A percentile compares a stretch with the other conserved stretches of the same genome.
Evolutionary conservation across 345 rosid genomes (phyloP).

Genomic region (Psidium friedrichsthalianum): DNA sequence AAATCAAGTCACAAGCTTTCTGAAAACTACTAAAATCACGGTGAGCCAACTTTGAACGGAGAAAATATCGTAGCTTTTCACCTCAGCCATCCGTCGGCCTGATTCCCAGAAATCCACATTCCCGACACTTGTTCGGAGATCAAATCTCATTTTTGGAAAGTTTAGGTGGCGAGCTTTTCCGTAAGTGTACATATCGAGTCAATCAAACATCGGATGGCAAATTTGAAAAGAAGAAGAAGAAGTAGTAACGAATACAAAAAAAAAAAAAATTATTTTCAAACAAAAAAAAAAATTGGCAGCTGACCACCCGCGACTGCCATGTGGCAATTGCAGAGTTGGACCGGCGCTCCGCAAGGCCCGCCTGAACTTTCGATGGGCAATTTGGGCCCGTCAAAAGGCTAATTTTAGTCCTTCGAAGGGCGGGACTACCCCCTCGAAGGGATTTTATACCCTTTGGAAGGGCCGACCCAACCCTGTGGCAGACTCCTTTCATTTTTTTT

Average conservation of each 20-base stretch:
- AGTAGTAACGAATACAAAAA: neutral
- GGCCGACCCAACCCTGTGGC: neutral
- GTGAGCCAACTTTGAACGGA: rapidly evolving
- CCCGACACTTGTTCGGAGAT: neutral
- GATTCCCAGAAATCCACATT: neutral
- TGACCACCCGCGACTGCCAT: neutral
- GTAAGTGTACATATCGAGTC: neutral
- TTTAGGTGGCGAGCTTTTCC: neutral
- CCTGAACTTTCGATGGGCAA: neutral
- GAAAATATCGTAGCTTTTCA: neutral
- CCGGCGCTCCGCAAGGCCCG: neutral
- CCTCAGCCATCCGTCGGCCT: neutral
- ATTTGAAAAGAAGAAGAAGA: neutral
- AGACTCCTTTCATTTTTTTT: neutral
- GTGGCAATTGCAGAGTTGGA: neutral
- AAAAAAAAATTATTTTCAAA: neutral
- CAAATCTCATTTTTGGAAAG: neutral
- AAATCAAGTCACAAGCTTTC: neutral
- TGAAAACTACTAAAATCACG: rapidly evolving
- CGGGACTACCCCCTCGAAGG: neutral
- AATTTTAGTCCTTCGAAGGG: neutral
- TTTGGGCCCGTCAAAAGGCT: neutral
- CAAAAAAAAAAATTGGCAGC: neutral
- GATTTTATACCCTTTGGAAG: neutral
- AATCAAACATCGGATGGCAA: neutral